A percentile compares a stretch with the other conserved stretches of the same genome.
Evolutionary conservation across 75 land plant species (phyloP).

Genomic region (Selaginella moellendorffii): DNA sequence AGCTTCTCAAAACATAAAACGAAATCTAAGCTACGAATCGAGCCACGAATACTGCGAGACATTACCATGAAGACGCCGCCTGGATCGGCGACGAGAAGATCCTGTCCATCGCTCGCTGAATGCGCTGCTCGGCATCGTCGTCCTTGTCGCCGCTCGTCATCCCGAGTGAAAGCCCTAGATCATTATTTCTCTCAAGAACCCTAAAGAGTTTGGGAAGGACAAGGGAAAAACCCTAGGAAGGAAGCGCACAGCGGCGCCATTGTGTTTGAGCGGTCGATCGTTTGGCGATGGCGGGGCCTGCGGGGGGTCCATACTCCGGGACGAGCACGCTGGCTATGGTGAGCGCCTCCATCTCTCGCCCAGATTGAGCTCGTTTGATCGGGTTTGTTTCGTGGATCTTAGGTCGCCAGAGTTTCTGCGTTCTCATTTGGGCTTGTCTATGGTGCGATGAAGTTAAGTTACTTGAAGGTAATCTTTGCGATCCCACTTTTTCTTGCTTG

Average conservation of each 20-base stretch:
- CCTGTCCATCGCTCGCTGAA: conserved; percentile 62
- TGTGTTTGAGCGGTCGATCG: background rate
- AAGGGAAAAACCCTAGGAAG: too few relatives aligned
- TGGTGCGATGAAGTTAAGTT: conserved; percentile 27
- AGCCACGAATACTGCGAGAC: background rate
- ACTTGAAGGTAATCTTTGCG: conserved; percentile 23
- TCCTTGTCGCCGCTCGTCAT: conserved; percentile 21
- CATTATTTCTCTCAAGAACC: too few relatives aligned
- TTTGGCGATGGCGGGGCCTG: conserved; percentile 19
- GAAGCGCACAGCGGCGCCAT: background rate
- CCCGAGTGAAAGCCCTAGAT: too few relatives aligned
- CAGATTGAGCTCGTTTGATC: background rate
- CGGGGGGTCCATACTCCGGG: conserved; percentile 28
- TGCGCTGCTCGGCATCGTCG: conserved; percentile 49
- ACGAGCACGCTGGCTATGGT: conserved; percentile 33
- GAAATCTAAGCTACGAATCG: background rate
- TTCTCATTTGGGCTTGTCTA: conserved; percentile 26
- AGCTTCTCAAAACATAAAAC: background rate
- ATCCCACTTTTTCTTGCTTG: background rate
- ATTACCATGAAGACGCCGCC: conserved; percentile 6
- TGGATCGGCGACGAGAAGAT: conserved; percentile 36
- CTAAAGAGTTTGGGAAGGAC: too few relatives aligned
- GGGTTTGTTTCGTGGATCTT: conserved; percentile 2
- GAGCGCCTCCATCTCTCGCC: conserved; percentile 5
- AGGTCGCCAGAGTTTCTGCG: conserved; percentile 32